These are phyloP conservation scores for Phaffia rhodozyma DNA, from an alignment of 1,284 basidiomycete genomes.

Conservation along the genomic window DNA sequence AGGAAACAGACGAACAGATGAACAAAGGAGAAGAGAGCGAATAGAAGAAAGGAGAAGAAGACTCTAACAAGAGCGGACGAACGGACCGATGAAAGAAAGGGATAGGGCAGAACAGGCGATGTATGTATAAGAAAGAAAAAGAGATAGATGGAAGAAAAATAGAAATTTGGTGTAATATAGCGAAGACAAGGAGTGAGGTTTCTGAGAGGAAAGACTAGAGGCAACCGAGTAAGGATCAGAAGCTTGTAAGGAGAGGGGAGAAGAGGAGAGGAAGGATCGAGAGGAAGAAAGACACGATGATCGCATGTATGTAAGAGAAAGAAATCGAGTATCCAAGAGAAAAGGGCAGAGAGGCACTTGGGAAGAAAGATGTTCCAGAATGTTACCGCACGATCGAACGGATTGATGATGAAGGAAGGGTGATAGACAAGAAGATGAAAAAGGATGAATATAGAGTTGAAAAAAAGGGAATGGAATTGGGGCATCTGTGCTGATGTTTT, in stretches of 20 bases:
- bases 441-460: not conserved
- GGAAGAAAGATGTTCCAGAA: constrained; percentile 28
- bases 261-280: not conserved
- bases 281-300: not conserved
- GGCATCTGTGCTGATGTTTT: not conserved
- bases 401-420: constrained; percentile 34
- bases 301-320: constrained; percentile 31
- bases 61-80: not conserved
- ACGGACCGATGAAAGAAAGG: constrained; percentile 19
- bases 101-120: constrained; percentile 23
- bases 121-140: constrained; percentile 21
- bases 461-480: not conserved
- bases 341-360: constrained; percentile 26
- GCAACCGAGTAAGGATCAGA: not conserved
- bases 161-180: constrained; percentile 23
- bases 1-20: constrained; percentile 11
- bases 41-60: not conserved
- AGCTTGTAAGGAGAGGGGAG: not conserved
- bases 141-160: constrained; percentile 23
- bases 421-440: not conserved
- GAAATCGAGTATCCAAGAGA: constrained; percentile 37
- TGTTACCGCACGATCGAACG: constrained; percentile 29
- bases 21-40: constrained; percentile 20
- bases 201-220: constrained; percentile 20
- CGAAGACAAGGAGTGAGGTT: constrained; percentile 19